Conservation (phyloP, 768 basidiomycete genomes). For the Suillus clintonianus region DNA sequence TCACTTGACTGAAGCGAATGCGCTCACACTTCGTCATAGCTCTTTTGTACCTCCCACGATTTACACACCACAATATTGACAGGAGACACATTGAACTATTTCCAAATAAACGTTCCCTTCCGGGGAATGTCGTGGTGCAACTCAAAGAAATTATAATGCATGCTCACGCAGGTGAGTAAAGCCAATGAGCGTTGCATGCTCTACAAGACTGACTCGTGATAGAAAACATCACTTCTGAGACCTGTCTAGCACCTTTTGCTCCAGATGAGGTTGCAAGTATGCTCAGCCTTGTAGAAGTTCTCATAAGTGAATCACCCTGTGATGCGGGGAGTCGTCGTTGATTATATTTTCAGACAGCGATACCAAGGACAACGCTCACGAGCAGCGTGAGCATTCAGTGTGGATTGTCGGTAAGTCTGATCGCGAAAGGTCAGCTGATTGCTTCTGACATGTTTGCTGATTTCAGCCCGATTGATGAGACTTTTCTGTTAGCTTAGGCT, state of each 20-base stretch:
- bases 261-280: conserved; percentile 37
- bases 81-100: neutral
- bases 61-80: neutral
- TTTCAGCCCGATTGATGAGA: conserved; percentile 43
- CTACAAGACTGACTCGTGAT: neutral
- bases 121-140: neutral
- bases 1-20: neutral
- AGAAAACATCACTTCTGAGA: conserved; percentile 38
- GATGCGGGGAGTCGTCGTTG: neutral
- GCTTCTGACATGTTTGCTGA: neutral
- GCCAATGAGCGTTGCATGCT: conserved; percentile 6
- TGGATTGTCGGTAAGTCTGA: neutral
- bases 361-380: neutral
- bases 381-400: neutral
- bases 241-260: conserved; percentile 38
- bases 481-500: conserved; percentile 35
- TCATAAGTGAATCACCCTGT: conserved; percentile 32
- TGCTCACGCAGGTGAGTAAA: neutral
- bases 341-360: neutral
- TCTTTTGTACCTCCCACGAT: neutral
- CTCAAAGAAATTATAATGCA: conserved; percentile 2
- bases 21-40: neutral
- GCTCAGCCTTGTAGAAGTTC: conserved; percentile 26
- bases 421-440: neutral
- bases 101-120: conserved; percentile 21